These are phyloP conservation scores for Coemansia sp. DNA, from an alignment of 192 early-diverging fungal genomes.

Conservation along the genomic window DNA sequence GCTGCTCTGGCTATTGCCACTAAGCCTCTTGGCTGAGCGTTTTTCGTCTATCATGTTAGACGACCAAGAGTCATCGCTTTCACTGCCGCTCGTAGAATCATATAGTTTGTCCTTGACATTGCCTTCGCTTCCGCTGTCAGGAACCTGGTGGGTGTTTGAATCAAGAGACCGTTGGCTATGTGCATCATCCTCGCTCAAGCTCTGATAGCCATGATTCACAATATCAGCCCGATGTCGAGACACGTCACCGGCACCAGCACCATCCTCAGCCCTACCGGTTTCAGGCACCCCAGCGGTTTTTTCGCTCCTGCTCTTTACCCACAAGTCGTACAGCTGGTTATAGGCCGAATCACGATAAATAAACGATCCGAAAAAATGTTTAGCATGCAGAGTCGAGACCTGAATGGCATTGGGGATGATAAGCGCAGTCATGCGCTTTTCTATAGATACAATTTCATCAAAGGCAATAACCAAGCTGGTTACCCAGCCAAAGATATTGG, in stretches of 20 bases:
- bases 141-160: not conserved
- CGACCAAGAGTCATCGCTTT: constrained; percentile 9
- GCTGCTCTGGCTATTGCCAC: not conserved
- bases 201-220: constrained; percentile 38
- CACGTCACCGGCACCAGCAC: constrained; percentile 34
- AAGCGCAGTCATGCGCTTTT: constrained; percentile 79
- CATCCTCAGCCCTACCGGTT: constrained; percentile 42
- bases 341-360: constrained; percentile 77
- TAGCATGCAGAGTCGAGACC: constrained; percentile 68
- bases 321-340: constrained; percentile 68
- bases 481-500: constrained; percentile 89
- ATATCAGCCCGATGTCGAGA: constrained; percentile 35
- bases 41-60: not conserved
- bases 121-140: not conserved
- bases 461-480: constrained; percentile 74
- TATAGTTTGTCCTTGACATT: not conserved
- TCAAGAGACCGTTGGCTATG: not conserved
- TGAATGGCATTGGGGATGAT: constrained; percentile 89
- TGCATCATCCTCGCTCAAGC: constrained; percentile 25
- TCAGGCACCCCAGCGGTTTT: constrained; percentile 43
- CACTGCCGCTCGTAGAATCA: constrained; percentile 4
- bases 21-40: not conserved
- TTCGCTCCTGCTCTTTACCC: constrained; percentile 52
- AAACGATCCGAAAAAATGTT: constrained; percentile 84
- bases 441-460: constrained; percentile 76